Conservation (phyloP, 495 filamentous ascomycete species). For the Trichoderma virens region DNA sequence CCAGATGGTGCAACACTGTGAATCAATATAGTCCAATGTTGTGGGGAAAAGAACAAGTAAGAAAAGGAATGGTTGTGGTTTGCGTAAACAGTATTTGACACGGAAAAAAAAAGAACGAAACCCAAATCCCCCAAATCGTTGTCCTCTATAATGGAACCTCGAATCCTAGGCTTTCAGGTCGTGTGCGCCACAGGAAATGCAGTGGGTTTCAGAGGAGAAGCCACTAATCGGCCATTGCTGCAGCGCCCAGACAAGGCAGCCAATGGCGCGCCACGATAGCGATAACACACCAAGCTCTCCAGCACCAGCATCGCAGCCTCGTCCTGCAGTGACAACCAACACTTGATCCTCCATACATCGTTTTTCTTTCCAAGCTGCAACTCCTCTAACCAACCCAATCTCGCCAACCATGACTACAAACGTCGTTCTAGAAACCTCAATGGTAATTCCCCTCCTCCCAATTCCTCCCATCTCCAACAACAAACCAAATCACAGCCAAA, state of each 20-base stretch:
- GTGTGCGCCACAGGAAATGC: no score
- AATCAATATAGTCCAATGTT: background rate
- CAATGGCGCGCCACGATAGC: background rate
- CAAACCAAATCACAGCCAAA: background rate
- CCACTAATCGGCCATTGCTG: background rate
- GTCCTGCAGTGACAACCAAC: background rate
- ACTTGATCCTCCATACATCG: background rate
- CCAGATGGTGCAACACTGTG: background rate
- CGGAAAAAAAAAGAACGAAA: no score
- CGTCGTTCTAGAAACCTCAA: slow-evolving; percentile 70
- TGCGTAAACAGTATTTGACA: no score
- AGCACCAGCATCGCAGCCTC: background rate
- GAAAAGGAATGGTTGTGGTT: no score
- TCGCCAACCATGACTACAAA: slow-evolving; percentile 58
- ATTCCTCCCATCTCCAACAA: background rate
- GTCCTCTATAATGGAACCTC: no score
- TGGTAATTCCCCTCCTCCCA: slow-evolving; percentile 43
- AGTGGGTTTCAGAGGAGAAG: background rate
- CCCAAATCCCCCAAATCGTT: no score
- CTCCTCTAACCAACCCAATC: background rate
- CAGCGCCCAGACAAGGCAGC: background rate
- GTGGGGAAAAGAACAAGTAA: background rate
- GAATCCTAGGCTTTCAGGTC: no score
- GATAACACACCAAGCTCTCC: background rate
- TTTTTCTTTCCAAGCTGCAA: background rate